phyloP scores from a whole-genome alignment of 1,284 basidiomycete species.

The Ceratobasidium sp. region DNA sequence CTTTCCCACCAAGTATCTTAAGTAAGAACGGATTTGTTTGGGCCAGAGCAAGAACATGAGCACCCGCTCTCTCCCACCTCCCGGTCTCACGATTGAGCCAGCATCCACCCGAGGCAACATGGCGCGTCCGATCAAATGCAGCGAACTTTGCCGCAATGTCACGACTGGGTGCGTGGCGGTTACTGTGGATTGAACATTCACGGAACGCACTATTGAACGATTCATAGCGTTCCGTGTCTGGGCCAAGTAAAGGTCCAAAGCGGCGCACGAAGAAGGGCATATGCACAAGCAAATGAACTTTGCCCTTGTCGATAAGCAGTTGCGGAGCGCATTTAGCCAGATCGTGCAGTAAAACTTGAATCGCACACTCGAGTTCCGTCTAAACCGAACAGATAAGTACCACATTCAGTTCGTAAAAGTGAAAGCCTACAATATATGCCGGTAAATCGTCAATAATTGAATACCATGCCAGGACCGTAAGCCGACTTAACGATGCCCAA shows the following conservation, averaged over 20 bases:
- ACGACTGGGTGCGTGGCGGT: constrained; percentile 48
- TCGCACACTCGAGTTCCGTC: neutral
- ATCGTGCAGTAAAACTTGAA: neutral
- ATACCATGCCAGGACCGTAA: constrained; percentile 56
- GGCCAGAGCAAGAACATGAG: neutral
- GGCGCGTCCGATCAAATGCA: constrained; percentile 31
- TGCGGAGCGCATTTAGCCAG: neutral
- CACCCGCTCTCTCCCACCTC: neutral
- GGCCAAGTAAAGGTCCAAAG: constrained; percentile 45
- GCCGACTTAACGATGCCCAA: constrained; percentile 53
- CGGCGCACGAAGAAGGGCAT: constrained; percentile 42
- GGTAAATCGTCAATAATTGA: constrained; percentile 53
- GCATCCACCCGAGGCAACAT: constrained; percentile 47
- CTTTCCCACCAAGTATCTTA: neutral
- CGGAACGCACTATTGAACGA: constrained; percentile 48
- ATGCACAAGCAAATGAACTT: constrained; percentile 50
- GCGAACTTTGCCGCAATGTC: constrained; percentile 45
- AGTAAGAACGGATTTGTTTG: neutral
- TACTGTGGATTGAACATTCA: constrained; percentile 47
- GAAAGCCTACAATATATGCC: constrained; percentile 53
- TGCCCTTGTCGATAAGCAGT: constrained; percentile 43
- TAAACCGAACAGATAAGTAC: too few species aligned
- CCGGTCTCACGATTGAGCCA: too few species aligned
- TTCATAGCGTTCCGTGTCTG: constrained; percentile 46
- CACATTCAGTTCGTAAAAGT: too few species aligned